A percentile compares a stretch with the other conserved stretches of the same genome.
These are phyloP conservation scores for Sporothrix brasiliensis DNA, from an alignment of 2,329 filamentous ascomycete species.

Conservation along the genomic window DNA sequence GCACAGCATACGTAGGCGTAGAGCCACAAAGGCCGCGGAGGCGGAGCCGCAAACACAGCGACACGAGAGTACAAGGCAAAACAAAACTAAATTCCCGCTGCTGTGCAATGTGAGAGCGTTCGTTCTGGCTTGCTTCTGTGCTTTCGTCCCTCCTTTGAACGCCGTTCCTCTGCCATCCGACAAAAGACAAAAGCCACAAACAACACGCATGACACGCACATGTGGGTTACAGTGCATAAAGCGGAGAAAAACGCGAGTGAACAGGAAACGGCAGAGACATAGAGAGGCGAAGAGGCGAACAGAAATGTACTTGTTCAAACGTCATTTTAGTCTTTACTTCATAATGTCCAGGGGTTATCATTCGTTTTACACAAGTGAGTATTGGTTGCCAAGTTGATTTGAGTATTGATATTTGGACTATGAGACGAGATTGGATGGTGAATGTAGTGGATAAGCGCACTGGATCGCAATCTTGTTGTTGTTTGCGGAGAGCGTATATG, in stretches of 20 bases:
- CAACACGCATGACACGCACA: slow-evolving; percentile 15
- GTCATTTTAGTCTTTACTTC: too few relatives aligned
- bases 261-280: neutral
- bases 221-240: slow-evolving; percentile 21
- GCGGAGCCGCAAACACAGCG: neutral
- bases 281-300: neutral
- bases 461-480: slow-evolving; percentile 11
- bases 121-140: neutral
- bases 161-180: neutral
- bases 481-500: slow-evolving; percentile 3
- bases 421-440: neutral
- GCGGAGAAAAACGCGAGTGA: neutral
- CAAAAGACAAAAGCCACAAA: slow-evolving; percentile 16
- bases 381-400: neutral
- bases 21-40: neutral
- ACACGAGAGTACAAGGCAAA: neutral
- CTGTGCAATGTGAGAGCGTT: slow-evolving; percentile 10
- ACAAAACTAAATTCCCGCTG: slow-evolving; percentile 19
- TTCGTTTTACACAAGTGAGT: too few relatives aligned
- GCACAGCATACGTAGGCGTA: neutral
- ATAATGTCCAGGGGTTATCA: too few relatives aligned
- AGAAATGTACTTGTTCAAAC: neutral
- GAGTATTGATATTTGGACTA: neutral
- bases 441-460: neutral
- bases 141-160: neutral